Evolutionary conservation across 768 basidiomycete species (phyloP).

Genomic region (Leccinum fibrillosum): DNA sequence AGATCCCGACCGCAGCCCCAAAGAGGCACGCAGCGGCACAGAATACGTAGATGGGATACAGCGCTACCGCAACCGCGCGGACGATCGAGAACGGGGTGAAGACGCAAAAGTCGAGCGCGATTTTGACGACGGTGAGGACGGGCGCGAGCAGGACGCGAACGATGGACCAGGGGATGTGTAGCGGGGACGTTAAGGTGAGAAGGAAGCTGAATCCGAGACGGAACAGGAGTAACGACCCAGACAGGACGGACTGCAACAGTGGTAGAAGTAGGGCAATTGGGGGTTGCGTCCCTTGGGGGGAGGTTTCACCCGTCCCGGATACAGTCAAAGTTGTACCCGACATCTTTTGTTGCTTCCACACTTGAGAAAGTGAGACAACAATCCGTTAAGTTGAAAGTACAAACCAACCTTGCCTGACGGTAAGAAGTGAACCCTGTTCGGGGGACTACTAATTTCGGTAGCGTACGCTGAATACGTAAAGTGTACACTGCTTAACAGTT

Average conservation of each 20-base stretch:
- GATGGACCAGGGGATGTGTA: conserved; percentile 24
- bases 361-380: not conserved
- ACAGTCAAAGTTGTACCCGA: conserved; percentile 1
- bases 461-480: no score
- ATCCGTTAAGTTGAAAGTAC: not conserved
- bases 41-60: conserved; percentile 58
- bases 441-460: not conserved
- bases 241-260: conserved; percentile 9
- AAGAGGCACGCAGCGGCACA: conserved; percentile 54
- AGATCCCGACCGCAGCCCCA: conserved; percentile 43
- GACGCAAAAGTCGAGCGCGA: conserved; percentile 41
- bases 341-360: not conserved
- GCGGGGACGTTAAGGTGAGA: conserved; percentile 14
- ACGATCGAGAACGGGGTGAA: conserved; percentile 42
- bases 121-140: conserved; percentile 35
- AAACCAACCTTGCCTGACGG: not conserved
- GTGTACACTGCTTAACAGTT: no score
- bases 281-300: conserved; percentile 6
- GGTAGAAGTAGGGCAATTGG: conserved; percentile 27
- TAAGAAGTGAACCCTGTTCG: not conserved
- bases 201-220: conserved; percentile 11
- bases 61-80: conserved; percentile 37
- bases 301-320: not conserved
- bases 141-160: conserved; percentile 47
- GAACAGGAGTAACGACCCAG: conserved; percentile 12